phyloP scores from a whole-genome alignment of 2,329 filamentous ascomycete genomes.

The Arthrobotrys entomopaga region DNA sequence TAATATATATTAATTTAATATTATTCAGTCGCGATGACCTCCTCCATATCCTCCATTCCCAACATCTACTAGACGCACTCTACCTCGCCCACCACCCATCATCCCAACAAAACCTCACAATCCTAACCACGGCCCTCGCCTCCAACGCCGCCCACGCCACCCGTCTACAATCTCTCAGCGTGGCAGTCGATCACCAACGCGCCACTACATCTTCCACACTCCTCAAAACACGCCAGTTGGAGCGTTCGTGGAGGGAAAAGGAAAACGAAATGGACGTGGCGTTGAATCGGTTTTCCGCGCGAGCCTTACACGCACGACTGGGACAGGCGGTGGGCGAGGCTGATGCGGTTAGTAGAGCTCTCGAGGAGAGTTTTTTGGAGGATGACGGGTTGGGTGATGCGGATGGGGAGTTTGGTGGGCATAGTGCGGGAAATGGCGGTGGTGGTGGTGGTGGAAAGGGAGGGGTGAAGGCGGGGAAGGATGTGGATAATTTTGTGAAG shows the following conservation, averaged over 20 bases:
- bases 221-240: constrained; percentile 82
- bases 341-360: constrained; percentile 77
- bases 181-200: constrained; percentile 68
- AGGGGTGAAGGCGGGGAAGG: constrained; percentile 77
- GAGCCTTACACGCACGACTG: constrained; percentile 84
- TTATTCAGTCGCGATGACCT: constrained; percentile 78
- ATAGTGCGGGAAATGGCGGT: constrained; percentile 3
- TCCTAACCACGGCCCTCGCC: constrained; percentile 73
- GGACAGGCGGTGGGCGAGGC: constrained; percentile 82
- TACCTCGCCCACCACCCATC: constrained; percentile 79
- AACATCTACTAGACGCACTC: constrained; percentile 77
- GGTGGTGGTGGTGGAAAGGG: constrained; percentile 60
- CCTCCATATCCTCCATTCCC: constrained; percentile 72
- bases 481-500: constrained; percentile 84
- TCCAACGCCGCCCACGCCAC: constrained; percentile 77
- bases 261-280: constrained; percentile 89
- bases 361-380: constrained; percentile 94
- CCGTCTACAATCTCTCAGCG: constrained; percentile 67
- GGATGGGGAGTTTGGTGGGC: constrained; percentile 56
- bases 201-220: constrained; percentile 81
- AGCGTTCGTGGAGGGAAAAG: constrained; percentile 90
- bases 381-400: constrained; percentile 62
- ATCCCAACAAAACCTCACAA: constrained; percentile 70
- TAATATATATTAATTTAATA: too few relatives aligned
- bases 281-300: constrained; percentile 83